Percentiles rank a stretch among this genome's conserved stretches.
phyloP scores from a whole-genome alignment of 2,329 filamentous ascomycete species.

The Epichloe amarillans region DNA sequence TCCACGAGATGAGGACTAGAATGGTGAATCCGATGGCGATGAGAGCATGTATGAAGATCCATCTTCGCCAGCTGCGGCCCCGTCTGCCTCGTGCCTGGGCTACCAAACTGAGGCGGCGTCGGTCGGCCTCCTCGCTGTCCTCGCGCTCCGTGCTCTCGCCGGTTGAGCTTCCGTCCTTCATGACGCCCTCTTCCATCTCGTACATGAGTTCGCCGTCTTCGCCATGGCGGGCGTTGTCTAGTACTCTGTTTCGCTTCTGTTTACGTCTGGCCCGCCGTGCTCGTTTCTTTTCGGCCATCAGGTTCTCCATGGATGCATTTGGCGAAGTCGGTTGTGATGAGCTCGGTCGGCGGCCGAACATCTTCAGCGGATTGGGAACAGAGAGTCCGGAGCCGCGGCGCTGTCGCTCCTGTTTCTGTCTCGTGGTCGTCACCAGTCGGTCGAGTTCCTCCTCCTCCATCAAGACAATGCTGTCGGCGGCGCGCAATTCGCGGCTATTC shows the following conservation, averaged over 20 bases:
- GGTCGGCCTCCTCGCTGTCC: slow-evolving; percentile 44
- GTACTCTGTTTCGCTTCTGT: slow-evolving; percentile 38
- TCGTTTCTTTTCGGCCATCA: slow-evolving; percentile 35
- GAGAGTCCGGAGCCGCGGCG: slow-evolving; percentile 35
- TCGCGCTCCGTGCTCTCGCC: slow-evolving; percentile 49
- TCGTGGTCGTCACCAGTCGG: slow-evolving; percentile 40
- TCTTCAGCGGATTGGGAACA: slow-evolving; percentile 35
- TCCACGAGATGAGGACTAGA: slow-evolving; percentile 44
- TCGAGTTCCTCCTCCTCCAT: slow-evolving; percentile 65
- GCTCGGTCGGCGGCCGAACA: slow-evolving; percentile 26
- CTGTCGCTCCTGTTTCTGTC: slow-evolving; percentile 36
- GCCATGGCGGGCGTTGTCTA: slow-evolving; percentile 41
- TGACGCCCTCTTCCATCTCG: slow-evolving; percentile 74
- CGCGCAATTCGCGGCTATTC: slow-evolving; percentile 55
- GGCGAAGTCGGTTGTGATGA: slow-evolving; percentile 22
- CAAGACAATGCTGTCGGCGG: slow-evolving; percentile 56
- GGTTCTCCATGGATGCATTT: slow-evolving; percentile 34
- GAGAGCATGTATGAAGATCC: slow-evolving; percentile 38
- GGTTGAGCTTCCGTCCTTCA: slow-evolving; percentile 52
- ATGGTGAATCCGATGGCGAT: slow-evolving; percentile 42
- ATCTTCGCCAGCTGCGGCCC: slow-evolving; percentile 38
- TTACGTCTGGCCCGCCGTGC: slow-evolving; percentile 35
- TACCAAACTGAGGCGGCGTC: slow-evolving; percentile 36
- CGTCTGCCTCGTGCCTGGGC: slow-evolving; percentile 34
- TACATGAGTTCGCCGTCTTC: slow-evolving; percentile 72